Evolutionary conservation across 2,329 filamentous ascomycete genomes (phyloP).

Genomic region (Biscogniauxia mediterranea): DNA sequence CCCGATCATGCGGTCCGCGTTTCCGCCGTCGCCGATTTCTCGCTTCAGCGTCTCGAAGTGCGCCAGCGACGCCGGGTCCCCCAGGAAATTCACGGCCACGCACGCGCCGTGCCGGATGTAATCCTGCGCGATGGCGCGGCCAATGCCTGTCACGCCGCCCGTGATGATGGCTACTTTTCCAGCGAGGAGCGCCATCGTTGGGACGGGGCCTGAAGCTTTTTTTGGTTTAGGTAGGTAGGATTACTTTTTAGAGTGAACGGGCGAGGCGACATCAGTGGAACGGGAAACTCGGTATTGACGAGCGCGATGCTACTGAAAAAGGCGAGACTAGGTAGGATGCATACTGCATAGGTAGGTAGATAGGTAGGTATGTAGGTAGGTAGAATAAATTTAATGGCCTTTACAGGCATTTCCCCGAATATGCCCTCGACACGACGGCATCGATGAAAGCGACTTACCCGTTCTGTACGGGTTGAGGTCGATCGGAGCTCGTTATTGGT

Average conservation of each 20-base stretch:
- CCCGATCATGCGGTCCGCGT: neutral
- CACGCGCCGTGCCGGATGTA: conserved; percentile 75
- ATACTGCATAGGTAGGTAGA: too few species aligned
- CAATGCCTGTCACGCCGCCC: conserved; percentile 83
- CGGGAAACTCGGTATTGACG: too few species aligned
- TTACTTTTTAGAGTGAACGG: too few species aligned
- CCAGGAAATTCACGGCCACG: conserved; percentile 50
- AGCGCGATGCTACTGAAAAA: too few species aligned
- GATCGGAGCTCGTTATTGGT: neutral
- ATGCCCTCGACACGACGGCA: too few species aligned
- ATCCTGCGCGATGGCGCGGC: conserved; percentile 77
- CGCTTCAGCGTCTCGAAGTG: neutral
- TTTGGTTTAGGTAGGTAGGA: too few species aligned
- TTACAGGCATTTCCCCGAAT: too few species aligned
- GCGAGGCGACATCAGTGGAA: too few species aligned
- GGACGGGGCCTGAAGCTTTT: too few species aligned
- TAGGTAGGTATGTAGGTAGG: too few species aligned
- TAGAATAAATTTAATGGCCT: neutral
- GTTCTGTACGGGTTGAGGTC: neutral
- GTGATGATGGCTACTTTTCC: conserved; percentile 31
- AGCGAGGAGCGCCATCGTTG: neutral
- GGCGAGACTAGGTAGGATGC: too few species aligned
- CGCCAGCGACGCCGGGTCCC: neutral
- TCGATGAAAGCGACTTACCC: neutral
- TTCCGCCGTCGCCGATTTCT: neutral